phyloP scores from a whole-genome alignment of 1,284 basidiomycete species.

The Rhodotorula mucilaginosa region DNA sequence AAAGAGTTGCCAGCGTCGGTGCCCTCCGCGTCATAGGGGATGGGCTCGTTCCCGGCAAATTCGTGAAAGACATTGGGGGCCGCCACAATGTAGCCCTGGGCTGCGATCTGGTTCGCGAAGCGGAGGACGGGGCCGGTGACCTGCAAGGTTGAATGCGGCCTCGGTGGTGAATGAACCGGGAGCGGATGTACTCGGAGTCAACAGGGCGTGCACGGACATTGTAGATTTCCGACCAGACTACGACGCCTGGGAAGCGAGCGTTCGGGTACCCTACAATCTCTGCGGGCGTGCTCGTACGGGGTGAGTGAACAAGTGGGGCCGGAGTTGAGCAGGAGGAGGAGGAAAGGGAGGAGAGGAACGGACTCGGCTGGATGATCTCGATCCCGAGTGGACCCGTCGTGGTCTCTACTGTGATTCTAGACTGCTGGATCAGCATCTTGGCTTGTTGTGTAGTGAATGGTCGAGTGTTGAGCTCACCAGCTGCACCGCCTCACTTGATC shows the following conservation, averaged over 20 bases:
- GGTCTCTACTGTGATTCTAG: constrained; percentile 15
- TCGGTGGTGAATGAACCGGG: not conserved
- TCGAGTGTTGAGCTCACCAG: not conserved
- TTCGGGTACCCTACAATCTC: constrained; percentile 67
- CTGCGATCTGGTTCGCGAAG: constrained; percentile 87
- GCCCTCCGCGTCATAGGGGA: constrained; percentile 83
- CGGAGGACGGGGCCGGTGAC: constrained; percentile 76
- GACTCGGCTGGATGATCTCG: constrained; percentile 65
- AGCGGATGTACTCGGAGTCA: constrained; percentile 42
- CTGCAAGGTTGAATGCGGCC: constrained; percentile 12
- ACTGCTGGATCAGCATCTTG: constrained; percentile 29
- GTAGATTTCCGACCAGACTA: constrained; percentile 51
- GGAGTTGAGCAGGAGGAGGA: not conserved
- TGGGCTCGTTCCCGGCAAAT: constrained; percentile 74
- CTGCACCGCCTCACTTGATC: no score
- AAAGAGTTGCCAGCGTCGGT: constrained; percentile 73
- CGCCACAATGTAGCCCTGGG: constrained; percentile 75
- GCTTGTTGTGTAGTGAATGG: not conserved
- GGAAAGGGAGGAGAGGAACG: constrained; percentile 1
- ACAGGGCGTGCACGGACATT: constrained; percentile 43
- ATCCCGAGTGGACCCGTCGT: constrained; percentile 64
- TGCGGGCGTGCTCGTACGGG: constrained; percentile 24
- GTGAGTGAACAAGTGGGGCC: not conserved
- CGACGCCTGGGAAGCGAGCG: constrained; percentile 65
- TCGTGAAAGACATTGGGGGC: constrained; percentile 78